Base-by-base conservation (phyloP, 1,284 basidiomycete genomes). In the Tetrapyrgos nigripes region DNA sequence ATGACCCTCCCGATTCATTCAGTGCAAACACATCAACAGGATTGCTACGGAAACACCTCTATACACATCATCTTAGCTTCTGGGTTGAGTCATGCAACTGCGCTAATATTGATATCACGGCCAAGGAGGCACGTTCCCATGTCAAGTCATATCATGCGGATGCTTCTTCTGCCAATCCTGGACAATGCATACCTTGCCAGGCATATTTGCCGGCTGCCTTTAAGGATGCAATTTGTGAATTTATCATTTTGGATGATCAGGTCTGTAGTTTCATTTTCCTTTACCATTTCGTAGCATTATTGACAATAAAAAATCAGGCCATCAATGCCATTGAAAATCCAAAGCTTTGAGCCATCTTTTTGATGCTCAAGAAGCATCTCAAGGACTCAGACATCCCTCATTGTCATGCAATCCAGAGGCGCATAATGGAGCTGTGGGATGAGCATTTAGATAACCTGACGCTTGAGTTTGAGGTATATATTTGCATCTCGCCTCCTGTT, bases 241-340 rank as follows among this genome's bases (percentile, higher is more conserved):
- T 62, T 24, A 66, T 76, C 53, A 63, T 71, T 44, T 63, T 59
- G 27, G 68, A 75, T 64, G 73, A 76, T 68, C 68, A 70, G 60
- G 74, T 75, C 62, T 24, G 70, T 59, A 11, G 44, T 44, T 48
- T 23, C 37, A 59, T 49, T 55, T 51, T 52, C 29, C 45, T 50
- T 56, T 50, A n/a, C n/a, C n/a, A 50, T 60, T 35, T 46, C 17
- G 29, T 29, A 23, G 28, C 47, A 58, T 28, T 53, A 44, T 26
- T 59, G 37, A 40, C 17, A 5, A 40, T 17, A 17, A 9, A 6
- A n/a, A 53, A 51, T 27, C 52, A 76, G 70, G 64, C 71, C 1
- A 44, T 75, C 43, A 71, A 73, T 60, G 66, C 17, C 37, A 40
- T 40, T n/a, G 37, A 40, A 46, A 63, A 56, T 28, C 62, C 61